Percentiles rank a stretch among this genome's conserved stretches.
phyloP scores from a whole-genome alignment of 2,329 filamentous ascomycete genomes.

The Fusarium domesticum region DNA sequence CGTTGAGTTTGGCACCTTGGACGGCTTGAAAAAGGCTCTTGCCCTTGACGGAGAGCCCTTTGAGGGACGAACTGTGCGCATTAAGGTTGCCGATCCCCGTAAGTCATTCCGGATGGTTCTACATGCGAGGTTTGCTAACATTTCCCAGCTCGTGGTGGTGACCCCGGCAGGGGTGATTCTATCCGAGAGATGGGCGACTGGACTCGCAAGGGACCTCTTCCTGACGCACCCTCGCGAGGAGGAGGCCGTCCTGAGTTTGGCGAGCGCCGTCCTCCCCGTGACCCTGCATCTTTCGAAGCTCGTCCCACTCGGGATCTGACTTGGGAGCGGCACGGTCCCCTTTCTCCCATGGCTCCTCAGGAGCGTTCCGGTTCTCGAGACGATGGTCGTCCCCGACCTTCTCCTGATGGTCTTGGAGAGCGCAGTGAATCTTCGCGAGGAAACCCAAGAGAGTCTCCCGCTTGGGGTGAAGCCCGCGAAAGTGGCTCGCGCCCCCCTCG shows the following conservation, averaged over 20 bases:
- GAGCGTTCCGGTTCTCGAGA: conserved; percentile 50
- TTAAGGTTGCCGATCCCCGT: conserved; percentile 98
- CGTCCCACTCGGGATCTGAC: conserved; percentile 69
- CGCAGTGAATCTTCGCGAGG: conserved; percentile 57
- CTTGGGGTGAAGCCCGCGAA: conserved; percentile 71
- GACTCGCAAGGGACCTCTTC: conserved; percentile 87
- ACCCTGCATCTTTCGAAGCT: conserved; percentile 53
- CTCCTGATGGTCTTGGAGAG: conserved; percentile 52
- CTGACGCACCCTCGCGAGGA: conserved; percentile 62
- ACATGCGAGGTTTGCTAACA: conserved; percentile 34
- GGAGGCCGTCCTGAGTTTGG: conserved; percentile 51
- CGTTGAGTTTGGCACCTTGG: conserved; percentile 84
- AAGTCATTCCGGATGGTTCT: conserved; percentile 41
- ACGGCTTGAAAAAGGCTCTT: conserved; percentile 89
- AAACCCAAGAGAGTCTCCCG: conserved; percentile 67
- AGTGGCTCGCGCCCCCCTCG: conserved; percentile 78
- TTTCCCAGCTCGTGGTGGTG: conserved; percentile 74
- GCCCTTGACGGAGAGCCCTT: conserved; percentile 77
- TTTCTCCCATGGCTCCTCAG: conserved; percentile 67
- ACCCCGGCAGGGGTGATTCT: conserved; percentile 53
- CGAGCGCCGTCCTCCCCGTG: conserved; percentile 65
- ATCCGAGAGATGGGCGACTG: conserved; percentile 82
- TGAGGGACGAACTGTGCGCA: conserved; percentile 83
- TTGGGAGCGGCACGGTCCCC: conserved; percentile 93
- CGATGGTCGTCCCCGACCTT: conserved; percentile 50